Conservation (phyloP, 371 early-diverging fungal genomes). For the Lichtheimia ramosa region DNA sequence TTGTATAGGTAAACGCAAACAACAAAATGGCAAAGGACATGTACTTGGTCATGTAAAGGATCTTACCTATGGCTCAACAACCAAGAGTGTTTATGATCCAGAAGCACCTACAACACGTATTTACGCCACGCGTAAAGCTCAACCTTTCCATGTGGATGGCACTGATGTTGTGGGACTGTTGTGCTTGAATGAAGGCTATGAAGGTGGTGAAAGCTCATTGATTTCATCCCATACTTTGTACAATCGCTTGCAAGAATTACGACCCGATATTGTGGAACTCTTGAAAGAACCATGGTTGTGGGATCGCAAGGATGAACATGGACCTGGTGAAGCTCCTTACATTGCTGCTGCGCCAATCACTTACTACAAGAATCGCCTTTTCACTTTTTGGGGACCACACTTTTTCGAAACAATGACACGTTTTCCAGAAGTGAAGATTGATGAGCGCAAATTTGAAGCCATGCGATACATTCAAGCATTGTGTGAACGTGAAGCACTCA, state of each 20-base stretch:
- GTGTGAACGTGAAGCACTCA: slow-evolving; percentile 39
- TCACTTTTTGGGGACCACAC: slow-evolving; percentile 49
- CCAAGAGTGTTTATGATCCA: slow-evolving; percentile 33
- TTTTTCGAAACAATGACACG: slow-evolving; percentile 46
- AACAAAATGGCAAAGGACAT: slow-evolving; percentile 45
- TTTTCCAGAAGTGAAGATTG: slow-evolving; percentile 29
- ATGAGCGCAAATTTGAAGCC: slow-evolving; percentile 33
- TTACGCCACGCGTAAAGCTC: slow-evolving; percentile 48
- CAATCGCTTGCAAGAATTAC: slow-evolving; percentile 30
- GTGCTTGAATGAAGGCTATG: slow-evolving; percentile 32
- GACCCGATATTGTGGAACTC: slow-evolving; percentile 45
- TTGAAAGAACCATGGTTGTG: slow-evolving; percentile 48
- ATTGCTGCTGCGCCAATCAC: slow-evolving; percentile 31
- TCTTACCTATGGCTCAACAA: slow-evolving; percentile 34
- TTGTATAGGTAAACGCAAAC: slow-evolving; percentile 17
- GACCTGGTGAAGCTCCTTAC: slow-evolving; percentile 29
- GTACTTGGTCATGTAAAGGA: slow-evolving; percentile 50
- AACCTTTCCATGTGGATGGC: slow-evolving; percentile 50
- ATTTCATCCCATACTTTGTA: slow-evolving; percentile 49
- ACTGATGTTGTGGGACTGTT: slow-evolving; percentile 42
- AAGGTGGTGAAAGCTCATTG: slow-evolving; percentile 39
- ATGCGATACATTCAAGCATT: slow-evolving; percentile 42
- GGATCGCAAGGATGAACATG: slow-evolving; percentile 44
- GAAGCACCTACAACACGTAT: slow-evolving; percentile 48
- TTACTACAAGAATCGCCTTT: slow-evolving; percentile 29